A percentile compares a stretch with the other conserved stretches of the same genome.
Evolutionary conservation across 164 flowering plant species (phyloP).

Genomic region (Vitis cinerea): DNA sequence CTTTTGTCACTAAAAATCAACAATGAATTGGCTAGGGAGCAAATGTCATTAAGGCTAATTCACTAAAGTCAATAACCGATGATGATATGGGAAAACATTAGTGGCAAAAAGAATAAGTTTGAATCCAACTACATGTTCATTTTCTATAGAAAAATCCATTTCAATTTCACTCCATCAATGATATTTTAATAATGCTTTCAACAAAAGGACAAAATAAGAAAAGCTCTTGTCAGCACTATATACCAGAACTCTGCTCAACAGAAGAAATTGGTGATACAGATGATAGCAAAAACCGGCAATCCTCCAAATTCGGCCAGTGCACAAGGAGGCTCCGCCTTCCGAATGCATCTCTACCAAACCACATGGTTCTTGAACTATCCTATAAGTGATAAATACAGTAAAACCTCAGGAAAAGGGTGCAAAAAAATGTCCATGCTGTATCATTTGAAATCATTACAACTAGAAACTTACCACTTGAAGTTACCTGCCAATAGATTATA

Average conservation of each 20-base stretch:
- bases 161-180: background rate
- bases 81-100: background rate
- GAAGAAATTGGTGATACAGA: slow-evolving; percentile 73
- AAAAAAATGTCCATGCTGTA: background rate
- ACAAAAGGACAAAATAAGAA: background rate
- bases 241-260: slow-evolving; percentile 40
- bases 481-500: slow-evolving; percentile 94
- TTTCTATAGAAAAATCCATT: background rate
- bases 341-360: slow-evolving; percentile 99
- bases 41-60: background rate
- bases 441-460: slow-evolving; percentile 4
- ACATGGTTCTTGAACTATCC: slow-evolving; percentile 72
- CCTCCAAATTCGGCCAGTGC: slow-evolving; percentile 85
- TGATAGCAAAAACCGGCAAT: slow-evolving; percentile 68
- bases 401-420: slow-evolving; percentile 1
- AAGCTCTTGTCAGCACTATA: slow-evolving; percentile 5
- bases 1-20: background rate
- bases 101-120: too few species aligned
- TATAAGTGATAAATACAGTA: slow-evolving; percentile 16
- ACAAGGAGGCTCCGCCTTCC: slow-evolving; percentile 97
- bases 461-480: slow-evolving; percentile 38
- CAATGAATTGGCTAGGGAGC: background rate
- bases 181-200: too few species aligned
- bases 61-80: background rate
- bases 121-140: too few species aligned